Conservation (phyloP, 441 rosid species). For the Raphanus hybrid region DNA sequence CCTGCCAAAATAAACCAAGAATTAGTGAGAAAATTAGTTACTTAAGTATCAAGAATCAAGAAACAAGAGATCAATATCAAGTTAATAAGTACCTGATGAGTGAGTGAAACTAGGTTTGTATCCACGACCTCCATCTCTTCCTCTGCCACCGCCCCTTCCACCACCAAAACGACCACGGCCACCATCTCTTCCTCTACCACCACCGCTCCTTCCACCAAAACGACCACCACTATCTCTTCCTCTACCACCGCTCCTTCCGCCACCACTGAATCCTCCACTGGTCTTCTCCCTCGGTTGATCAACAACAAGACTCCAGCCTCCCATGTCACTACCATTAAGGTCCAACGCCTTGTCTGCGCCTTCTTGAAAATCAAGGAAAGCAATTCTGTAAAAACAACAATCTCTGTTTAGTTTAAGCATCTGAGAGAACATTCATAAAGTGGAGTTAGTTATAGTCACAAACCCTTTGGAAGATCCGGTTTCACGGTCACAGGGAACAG, state of each 20-base stretch:
- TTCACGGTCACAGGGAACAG: constrained; percentile 68
- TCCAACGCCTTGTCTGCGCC: constrained; percentile 58
- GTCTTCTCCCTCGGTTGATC: constrained; percentile 61
- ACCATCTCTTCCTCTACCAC: constrained; percentile 18
- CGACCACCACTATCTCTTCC: constrained; percentile 17
- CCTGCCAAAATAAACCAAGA: constrained; percentile 44
- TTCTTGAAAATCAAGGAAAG: constrained; percentile 68
- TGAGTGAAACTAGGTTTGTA: constrained; percentile 49
- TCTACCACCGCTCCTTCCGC: constrained; percentile 15
- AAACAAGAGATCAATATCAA: background rate
- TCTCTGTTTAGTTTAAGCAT: background rate
- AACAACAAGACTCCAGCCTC: constrained; percentile 54
- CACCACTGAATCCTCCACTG: constrained; percentile 26
- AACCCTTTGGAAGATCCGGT: constrained; percentile 77
- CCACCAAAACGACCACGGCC: background rate
- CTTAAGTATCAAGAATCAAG: background rate
- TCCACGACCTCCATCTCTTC: constrained; percentile 44
- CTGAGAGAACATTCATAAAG: background rate
- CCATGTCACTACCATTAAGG: constrained; percentile 62
- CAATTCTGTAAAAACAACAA: constrained; percentile 52
- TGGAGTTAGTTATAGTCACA: constrained; percentile 19
- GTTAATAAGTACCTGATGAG: constrained; percentile 14
- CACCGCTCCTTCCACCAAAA: background rate
- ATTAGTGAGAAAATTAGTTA: background rate
- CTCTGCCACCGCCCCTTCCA: background rate